Conservation (phyloP, 257 asterid species). For the Cinchona pubescens region DNA sequence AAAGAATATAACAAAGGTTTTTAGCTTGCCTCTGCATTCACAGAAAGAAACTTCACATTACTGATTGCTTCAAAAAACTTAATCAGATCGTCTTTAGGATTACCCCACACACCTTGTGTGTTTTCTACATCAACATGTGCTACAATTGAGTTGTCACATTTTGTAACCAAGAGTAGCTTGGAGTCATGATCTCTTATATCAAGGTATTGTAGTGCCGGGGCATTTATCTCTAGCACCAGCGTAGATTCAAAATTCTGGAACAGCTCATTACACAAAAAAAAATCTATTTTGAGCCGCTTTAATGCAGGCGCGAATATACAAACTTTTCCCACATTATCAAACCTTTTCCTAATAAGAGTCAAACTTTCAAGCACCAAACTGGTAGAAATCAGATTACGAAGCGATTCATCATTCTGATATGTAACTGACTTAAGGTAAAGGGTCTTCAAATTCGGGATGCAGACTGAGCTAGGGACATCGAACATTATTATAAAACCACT, state of each 20-base stretch:
- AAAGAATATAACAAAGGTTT: too few species aligned
- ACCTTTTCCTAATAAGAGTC: neutral
- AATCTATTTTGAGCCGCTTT: neutral
- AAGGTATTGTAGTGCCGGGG: neutral
- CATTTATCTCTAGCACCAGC: neutral
- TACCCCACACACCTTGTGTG: too few species aligned
- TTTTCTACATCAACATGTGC: neutral
- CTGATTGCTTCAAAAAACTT: neutral
- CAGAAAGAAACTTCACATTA: neutral
- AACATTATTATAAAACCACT: neutral
- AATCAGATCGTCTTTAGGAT: too few species aligned
- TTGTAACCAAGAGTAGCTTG: neutral
- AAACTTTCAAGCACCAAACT: constrained; percentile 9
- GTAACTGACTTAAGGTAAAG: neutral
- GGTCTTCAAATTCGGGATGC: neutral
- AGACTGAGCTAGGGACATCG: neutral
- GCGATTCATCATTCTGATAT: neutral
- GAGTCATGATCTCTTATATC: neutral
- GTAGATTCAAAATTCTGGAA: neutral
- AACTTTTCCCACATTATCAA: neutral
- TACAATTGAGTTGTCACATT: neutral
- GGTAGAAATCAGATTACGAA: neutral
- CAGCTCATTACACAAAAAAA: too few species aligned
- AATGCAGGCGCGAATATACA: neutral
- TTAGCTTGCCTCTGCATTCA: too few species aligned